A percentile compares a stretch with the other conserved stretches of the same genome.
Evolutionary conservation across 352 stramenopile species (phyloP).

Genomic region (Albugo candida): DNA sequence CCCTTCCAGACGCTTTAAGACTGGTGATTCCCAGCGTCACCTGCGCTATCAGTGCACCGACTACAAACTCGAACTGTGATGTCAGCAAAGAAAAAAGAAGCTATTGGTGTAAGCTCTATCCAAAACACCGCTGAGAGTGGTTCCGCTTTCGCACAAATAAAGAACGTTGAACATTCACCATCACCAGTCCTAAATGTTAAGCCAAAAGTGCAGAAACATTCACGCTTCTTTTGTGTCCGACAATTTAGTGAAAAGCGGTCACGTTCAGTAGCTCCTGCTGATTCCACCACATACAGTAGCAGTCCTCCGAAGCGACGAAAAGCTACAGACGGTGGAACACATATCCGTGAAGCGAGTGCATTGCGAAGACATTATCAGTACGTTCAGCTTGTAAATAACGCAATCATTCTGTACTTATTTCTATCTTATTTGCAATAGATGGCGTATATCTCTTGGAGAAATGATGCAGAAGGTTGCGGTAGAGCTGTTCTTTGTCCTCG

Average conservation of each 20-base stretch:
- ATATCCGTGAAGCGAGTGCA: too few species aligned
- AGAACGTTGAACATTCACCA: too few species aligned
- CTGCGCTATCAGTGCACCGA: too few species aligned
- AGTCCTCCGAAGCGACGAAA: conserved; percentile 12
- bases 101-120: too few species aligned
- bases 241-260: conserved; percentile 41
- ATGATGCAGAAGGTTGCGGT: conserved; percentile 74
- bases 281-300: conserved; percentile 9
- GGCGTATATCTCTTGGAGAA: conserved; percentile 36
- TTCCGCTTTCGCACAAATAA: too few species aligned
- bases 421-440: conserved; percentile 12
- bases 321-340: conserved; percentile 7
- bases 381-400: conserved; percentile 20
- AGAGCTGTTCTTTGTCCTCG: conserved; percentile 78
- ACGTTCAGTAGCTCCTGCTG: conserved; percentile 30
- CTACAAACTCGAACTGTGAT: too few species aligned
- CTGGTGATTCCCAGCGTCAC: too few species aligned
- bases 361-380: conserved; percentile 1
- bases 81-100: too few species aligned
- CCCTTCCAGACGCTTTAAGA: too few species aligned
- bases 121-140: too few species aligned
- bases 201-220: conserved; percentile 37
- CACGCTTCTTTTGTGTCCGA: conserved; percentile 33
- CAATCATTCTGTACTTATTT: conserved; percentile 13
- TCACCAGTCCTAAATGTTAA: background rate